Base-by-base conservation (phyloP, 177 flowering plant genomes). In the Vitis hybrid region DNA sequence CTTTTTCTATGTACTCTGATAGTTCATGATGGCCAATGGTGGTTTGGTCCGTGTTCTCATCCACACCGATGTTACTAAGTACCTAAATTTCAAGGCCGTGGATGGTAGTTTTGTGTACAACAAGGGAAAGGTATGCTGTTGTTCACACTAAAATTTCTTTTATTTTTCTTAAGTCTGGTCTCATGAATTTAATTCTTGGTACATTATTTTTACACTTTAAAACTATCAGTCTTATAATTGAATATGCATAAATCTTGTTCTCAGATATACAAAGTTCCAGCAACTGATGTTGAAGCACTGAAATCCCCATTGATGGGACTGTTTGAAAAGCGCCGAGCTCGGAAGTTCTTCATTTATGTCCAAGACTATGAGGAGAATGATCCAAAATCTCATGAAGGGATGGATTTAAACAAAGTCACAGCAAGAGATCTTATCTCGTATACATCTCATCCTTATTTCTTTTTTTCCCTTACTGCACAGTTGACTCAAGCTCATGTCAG, bases 21-120 rank as follows among this genome's bases (percentile, higher is more conserved):
- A 95, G 99, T 95, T 93, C 80, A 93, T 88, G 87, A 93, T 95
- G 96, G 99, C 94, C 21, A 93, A 93, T 84, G 99, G 97, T 56
- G 72, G 72, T 70, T 72, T 95, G 77, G 98, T 95, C 2, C 97
- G 94, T 21, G 88, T 87, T 66, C 96, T 94, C 45, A 91, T 94
- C 81, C 99, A 94, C 78, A 88, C 98, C 22, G 85, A 90, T 78
- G 99, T 94, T 9, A 92, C 99, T 12, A 94, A 95, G 80, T 93
- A 95, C 72, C 82, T 94, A 68, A 85, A 91, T 71, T 94, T 94
- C 76, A 94, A 94, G 83, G 99, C 91, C 60, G 99, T 94, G 11
- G 99, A 94, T 81, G 97, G 97, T 29, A 91, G 99, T 77, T 93
- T 90, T 82, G 99, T 95, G 64, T 95, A 93, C 90, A 91, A 95